Evolutionary conservation across 768 basidiomycete species (phyloP).

Genomic region (Leccinum disarticulatum): DNA sequence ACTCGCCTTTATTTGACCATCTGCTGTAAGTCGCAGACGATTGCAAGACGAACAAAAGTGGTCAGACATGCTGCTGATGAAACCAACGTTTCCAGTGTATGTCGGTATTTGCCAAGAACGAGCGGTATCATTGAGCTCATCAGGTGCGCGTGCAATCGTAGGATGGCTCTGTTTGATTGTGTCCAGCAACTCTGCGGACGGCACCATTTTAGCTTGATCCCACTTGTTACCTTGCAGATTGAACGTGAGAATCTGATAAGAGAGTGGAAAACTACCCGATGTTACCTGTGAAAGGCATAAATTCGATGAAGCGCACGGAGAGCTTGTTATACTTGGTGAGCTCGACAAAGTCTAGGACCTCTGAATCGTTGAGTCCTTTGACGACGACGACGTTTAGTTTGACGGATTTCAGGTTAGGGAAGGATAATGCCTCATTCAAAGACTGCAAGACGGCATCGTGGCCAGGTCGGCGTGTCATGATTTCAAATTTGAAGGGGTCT

Average conservation of each 20-base stretch:
- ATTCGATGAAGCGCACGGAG: conserved; percentile 87
- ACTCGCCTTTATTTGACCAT: conserved; percentile 82
- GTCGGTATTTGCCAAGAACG: conserved; percentile 76
- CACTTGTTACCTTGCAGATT: conserved; percentile 71
- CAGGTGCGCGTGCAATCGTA: conserved; percentile 52
- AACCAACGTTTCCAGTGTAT: conserved; percentile 70
- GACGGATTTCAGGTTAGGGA: conserved; percentile 51
- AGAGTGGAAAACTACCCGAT: conserved; percentile 1
- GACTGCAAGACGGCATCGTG: conserved; percentile 73
- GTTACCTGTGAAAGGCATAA: conserved; percentile 89
- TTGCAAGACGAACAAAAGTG: conserved; percentile 89
- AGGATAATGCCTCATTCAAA: conserved; percentile 60
- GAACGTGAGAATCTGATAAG: conserved; percentile 4
- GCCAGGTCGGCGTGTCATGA: conserved; percentile 78
- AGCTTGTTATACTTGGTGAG: conserved; percentile 63
- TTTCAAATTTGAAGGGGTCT: conserved; percentile 83
- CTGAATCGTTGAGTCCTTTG: conserved; percentile 77
- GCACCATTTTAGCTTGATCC: conserved; percentile 79
- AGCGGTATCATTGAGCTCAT: conserved; percentile 77
- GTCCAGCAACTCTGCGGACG: conserved; percentile 63
- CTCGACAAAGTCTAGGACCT: conserved; percentile 76
- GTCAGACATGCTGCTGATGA: conserved; percentile 93
- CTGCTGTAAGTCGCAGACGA: conserved; percentile 81
- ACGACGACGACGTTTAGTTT: conserved; percentile 88
- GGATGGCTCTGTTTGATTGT: conserved; percentile 51